A percentile compares a stretch with the other conserved stretches of the same genome.
These are phyloP conservation scores for Citrus sp. DNA, from an alignment of 345 rosid genomes.

Conservation along the genomic window DNA sequence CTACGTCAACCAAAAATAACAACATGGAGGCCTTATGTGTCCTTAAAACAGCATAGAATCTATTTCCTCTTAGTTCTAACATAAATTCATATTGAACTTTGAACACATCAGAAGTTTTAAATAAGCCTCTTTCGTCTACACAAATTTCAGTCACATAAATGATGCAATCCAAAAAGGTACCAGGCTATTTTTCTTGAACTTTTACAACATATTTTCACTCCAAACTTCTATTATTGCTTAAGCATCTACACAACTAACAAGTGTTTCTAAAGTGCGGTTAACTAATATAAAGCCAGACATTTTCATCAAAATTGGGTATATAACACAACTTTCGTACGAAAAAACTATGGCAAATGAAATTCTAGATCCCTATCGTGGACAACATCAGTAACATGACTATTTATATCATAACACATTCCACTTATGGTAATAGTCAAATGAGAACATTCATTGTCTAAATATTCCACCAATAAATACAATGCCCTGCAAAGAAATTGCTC, in stretches of 20 bases:
- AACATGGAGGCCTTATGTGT: background rate
- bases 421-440: background rate
- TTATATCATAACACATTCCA: background rate
- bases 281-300: background rate
- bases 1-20: background rate
- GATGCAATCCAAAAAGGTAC: background rate
- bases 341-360: background rate
- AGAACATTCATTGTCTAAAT: background rate
- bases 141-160: background rate
- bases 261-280: background rate
- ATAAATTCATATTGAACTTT: background rate
- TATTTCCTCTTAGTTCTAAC: background rate
- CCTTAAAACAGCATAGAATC: background rate
- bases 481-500: background rate
- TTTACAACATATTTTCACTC: background rate
- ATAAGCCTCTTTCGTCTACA: background rate
- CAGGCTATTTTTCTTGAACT: background rate
- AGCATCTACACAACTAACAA: background rate
- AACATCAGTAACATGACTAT: background rate
- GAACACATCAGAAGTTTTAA: background rate
- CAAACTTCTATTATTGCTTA: background rate
- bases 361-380: background rate
- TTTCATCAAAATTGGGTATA: background rate
- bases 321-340: background rate
- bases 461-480: background rate